These are phyloP conservation scores for Ricinus communis DNA, from an alignment of 345 rosid species.

Conservation along the genomic window DNA sequence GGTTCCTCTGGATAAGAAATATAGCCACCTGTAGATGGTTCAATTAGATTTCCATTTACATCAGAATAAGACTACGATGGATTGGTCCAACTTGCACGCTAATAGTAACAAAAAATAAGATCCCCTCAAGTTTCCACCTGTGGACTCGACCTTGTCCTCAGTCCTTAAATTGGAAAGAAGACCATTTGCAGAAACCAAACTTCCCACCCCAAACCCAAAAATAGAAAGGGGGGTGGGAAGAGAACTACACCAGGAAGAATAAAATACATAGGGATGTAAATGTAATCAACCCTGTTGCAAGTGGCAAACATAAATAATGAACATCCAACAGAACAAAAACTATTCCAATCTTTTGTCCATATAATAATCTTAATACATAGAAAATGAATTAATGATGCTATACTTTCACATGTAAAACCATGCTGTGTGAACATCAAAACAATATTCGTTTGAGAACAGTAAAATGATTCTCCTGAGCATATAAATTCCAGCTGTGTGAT, in stretches of 20 bases:
- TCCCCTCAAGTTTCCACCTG: too few relatives aligned
- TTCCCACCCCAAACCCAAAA: neutral
- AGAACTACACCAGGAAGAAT: neutral
- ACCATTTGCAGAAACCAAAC: neutral
- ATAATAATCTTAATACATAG: neutral
- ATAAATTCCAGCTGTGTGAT: neutral
- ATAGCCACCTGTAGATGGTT: slow-evolving; percentile 67
- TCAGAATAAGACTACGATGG: neutral
- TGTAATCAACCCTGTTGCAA: neutral
- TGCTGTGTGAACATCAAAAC: too few relatives aligned
- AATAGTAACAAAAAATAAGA: neutral
- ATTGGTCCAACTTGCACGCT: neutral
- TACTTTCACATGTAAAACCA: too few relatives aligned
- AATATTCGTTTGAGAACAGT: too few relatives aligned
- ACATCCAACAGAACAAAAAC: neutral
- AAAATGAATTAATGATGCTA: too few relatives aligned
- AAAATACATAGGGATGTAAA: neutral
- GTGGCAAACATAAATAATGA: neutral
- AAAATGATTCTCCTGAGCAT: too few relatives aligned
- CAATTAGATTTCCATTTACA: neutral
- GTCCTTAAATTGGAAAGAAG: neutral
- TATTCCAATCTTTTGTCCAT: neutral
- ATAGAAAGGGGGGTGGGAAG: neutral
- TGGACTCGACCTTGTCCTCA: too few relatives aligned
- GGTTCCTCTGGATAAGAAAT: slow-evolving; percentile 95